Evolutionary conservation across 1,284 basidiomycete genomes (phyloP), one percentile per base, ranked within the genome.

Genomic region (Apiotrichum domesticum): DNA sequence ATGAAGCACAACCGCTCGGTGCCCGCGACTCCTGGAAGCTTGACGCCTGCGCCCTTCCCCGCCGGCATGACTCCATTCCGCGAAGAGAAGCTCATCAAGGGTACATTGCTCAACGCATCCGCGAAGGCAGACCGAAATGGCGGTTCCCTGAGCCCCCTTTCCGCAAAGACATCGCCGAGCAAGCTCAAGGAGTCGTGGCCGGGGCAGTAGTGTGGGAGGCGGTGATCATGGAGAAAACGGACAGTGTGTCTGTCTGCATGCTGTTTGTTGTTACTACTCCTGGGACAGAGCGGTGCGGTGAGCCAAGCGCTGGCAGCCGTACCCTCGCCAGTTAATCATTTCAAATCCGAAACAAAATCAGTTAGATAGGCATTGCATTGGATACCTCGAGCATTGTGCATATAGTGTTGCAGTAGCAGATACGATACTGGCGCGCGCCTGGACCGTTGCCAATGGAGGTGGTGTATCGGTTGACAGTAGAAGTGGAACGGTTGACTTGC

Each of bases 1-100:
- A 84, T 95, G 79, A 73, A 74, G 63, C 75, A 74, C 58, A 76
- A 77, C 56, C 64, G 75, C 61, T 69, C 66, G 13, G 71, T 71
- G 47, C 72, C 73, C 15, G 73, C 63, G 14, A 76, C 74, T 0
- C 74, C 74, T 8, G 74, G 71, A 2, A 66, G 66, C 6, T 66
- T 68, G 15, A 75, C 73, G 10, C 73, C 73, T 6, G 65, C 65
- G 44, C 47, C 47, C 35, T 63, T 62, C 32, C 46, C 57, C 9
- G 61, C 48, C 13, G 64, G 65, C 41, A 67, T 71, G 58, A 71
- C 69, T 10, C 68, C 69, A 4, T 45, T 72, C 49, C 65, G 63
- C 45, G 64, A 69, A 59, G 59, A 63, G 57, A 59, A 55, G 51
- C 56, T 63, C 53, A 51, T 63, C 51, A 52, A 57, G 57, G 54